Percentiles rank a stretch among this genome's conserved stretches.
Evolutionary conservation across 2,329 filamentous ascomycete genomes (phyloP).

Genomic region (Knoxdaviesia capensis): DNA sequence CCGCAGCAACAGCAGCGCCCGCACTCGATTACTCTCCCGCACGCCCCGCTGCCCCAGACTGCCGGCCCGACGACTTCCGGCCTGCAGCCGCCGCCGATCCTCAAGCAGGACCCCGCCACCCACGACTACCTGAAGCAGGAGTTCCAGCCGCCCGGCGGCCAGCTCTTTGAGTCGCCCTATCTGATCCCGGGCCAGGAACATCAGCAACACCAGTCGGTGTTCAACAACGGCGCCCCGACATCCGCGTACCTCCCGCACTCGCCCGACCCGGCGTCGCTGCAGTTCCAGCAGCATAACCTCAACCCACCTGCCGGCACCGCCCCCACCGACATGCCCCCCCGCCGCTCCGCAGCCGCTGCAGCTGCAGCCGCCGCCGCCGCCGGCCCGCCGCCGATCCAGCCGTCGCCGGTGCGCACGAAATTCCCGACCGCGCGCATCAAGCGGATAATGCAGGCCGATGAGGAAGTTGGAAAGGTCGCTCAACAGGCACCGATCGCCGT

Average conservation of each 20-base stretch:
- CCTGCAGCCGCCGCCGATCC: slow-evolving; percentile 5
- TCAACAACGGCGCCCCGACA: neutral
- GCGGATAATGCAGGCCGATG: slow-evolving; percentile 97
- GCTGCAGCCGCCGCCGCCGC: slow-evolving; percentile 12
- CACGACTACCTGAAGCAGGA: slow-evolving; percentile 2
- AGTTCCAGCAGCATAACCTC: slow-evolving; percentile 2
- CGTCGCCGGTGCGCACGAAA: slow-evolving; percentile 72
- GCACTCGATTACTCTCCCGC: slow-evolving; percentile 6
- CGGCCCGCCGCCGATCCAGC: slow-evolving; percentile 24
- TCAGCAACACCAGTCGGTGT: slow-evolving; percentile 1
- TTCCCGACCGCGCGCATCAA: slow-evolving; percentile 97
- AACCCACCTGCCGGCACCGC: slow-evolving; percentile 3
- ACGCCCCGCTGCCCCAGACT: slow-evolving; percentile 4
- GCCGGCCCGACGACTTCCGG: slow-evolving; percentile 3
- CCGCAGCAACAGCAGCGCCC: slow-evolving; percentile 6
- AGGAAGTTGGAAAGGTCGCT: slow-evolving; percentile 94
- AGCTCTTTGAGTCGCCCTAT: neutral
- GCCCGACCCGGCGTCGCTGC: neutral
- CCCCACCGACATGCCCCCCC: slow-evolving; percentile 14
- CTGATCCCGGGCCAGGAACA: neutral
- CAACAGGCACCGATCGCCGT: slow-evolving; percentile 95
- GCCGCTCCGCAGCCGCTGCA: slow-evolving; percentile 10
- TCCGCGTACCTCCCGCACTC: too few species aligned
- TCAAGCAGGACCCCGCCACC: neutral
- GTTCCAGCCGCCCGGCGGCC: slow-evolving; percentile 1